Evolutionary conservation across 2,329 filamentous ascomycete species (phyloP).

Genomic region (Fusarium sp.): DNA sequence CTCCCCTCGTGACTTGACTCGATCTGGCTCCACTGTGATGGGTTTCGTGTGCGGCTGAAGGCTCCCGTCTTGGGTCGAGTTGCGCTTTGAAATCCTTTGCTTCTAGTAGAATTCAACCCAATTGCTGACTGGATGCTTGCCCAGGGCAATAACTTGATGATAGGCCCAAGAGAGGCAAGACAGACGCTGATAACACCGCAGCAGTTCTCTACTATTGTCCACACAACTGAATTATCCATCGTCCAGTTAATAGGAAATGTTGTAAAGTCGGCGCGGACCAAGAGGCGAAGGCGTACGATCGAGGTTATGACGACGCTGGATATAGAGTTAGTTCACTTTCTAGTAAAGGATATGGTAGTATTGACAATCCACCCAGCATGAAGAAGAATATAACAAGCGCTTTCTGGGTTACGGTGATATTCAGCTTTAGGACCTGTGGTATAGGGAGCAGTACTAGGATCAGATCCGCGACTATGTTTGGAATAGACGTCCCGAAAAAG

Average conservation of each 20-base stretch:
- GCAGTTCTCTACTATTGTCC: conserved; percentile 3
- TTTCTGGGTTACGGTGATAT: not conserved
- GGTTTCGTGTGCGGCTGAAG: not conserved
- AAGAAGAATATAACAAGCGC: not conserved
- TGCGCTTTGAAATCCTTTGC: too few relatives aligned
- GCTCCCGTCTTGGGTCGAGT: not conserved
- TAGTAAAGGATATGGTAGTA: not conserved
- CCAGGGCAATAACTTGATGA: conserved; percentile 1
- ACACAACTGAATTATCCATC: not conserved
- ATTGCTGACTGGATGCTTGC: not conserved
- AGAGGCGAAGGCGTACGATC: not conserved
- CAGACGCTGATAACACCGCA: conserved; percentile 6
- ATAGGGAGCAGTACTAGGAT: not conserved
- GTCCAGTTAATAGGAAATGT: conserved; percentile 3
- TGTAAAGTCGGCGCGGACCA: not conserved
- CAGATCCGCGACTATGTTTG: not conserved
- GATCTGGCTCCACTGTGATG: conserved; percentile 8
- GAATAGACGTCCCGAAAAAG: conserved; percentile 4
- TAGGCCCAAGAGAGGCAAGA: conserved; percentile 1
- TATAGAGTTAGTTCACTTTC: not conserved
- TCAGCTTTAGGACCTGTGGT: not conserved
- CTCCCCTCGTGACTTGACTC: not conserved
- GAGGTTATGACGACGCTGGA: conserved; percentile 4
- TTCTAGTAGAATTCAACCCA: not conserved
- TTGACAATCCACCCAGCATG: conserved; percentile 2